phyloP scores from a whole-genome alignment of 176 grass and related monocot species.

The Stipa capillata region DNA sequence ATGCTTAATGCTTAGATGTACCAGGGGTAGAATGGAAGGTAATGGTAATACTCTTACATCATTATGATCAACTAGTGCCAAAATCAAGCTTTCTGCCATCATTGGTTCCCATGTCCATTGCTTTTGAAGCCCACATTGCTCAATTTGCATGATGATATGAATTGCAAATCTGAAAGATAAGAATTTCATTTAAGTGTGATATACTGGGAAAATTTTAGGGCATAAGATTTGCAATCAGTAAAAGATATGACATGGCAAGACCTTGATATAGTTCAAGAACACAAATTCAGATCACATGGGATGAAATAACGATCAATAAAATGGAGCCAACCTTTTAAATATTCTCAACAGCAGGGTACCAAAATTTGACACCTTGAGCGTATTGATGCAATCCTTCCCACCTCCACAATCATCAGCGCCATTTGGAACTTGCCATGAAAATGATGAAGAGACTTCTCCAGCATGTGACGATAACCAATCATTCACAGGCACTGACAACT shows the following conservation, averaged over 20 bases:
- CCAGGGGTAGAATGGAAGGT: conserved; percentile 17
- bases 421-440: conserved; percentile 83
- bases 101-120: conserved; percentile 87
- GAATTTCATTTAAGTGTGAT: conserved; percentile 21
- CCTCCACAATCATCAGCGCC: conserved; percentile 77
- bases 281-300: conserved; percentile 9
- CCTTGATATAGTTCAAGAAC: not conserved
- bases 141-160: conserved; percentile 76
- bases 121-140: conserved; percentile 67
- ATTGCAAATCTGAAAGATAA: conserved; percentile 53
- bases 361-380: conserved; percentile 61
- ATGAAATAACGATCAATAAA: conserved; percentile 19
- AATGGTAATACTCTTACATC: conserved; percentile 51
- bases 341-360: conserved; percentile 47
- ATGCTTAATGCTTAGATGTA: conserved; percentile 4
- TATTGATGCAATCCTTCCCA: conserved; percentile 71
- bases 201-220: not conserved
- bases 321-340: conserved; percentile 68
- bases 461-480: conserved; percentile 68
- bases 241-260: conserved; percentile 11
- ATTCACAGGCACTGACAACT: conserved; percentile 46
- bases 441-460: conserved; percentile 61
- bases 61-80: conserved; percentile 72
- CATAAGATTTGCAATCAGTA: conserved; percentile 6
- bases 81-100: conserved; percentile 94